These are phyloP conservation scores for Solanum appendiculatum DNA, from an alignment of 257 asterid genomes.

Conservation along the genomic window DNA sequence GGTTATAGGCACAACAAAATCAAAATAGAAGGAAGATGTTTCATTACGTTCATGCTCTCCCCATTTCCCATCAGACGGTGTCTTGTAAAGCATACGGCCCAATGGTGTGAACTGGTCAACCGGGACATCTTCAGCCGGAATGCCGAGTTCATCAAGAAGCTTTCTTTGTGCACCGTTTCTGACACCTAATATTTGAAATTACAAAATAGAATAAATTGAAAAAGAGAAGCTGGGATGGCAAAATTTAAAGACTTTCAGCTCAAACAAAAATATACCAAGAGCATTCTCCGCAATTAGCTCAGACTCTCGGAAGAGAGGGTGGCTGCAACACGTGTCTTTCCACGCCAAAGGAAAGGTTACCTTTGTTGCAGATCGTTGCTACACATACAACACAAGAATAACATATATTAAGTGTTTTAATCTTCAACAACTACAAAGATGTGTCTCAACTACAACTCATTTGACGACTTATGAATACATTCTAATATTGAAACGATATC, in stretches of 20 bases:
- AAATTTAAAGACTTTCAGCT: not conserved
- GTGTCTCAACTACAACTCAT: not conserved
- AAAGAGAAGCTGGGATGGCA: not conserved
- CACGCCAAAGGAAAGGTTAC: constrained; percentile 93
- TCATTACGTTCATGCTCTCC: constrained; percentile 90
- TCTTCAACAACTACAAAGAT: not conserved
- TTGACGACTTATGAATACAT: not conserved
- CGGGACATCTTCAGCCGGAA: constrained; percentile 82
- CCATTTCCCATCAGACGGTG: constrained; percentile 98
- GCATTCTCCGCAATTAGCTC: constrained; percentile 74
- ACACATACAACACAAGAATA: constrained; percentile 8
- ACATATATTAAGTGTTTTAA: not conserved
- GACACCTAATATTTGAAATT: constrained; percentile 37
- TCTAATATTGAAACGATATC: not conserved
- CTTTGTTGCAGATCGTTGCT: constrained; percentile 98
- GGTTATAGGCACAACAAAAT: not conserved
- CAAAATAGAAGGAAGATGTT: not conserved
- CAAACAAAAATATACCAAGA: constrained; percentile 45
- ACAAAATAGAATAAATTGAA: not conserved
- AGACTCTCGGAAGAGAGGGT: constrained; percentile 82
- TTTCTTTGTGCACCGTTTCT: constrained; percentile 96
- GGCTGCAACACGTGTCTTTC: constrained; percentile 99
- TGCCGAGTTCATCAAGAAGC: constrained; percentile 87
- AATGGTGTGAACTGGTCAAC: constrained; percentile 70
- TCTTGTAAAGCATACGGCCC: constrained; percentile 94